phyloP scores from a whole-genome alignment of 2,329 filamentous ascomycete genomes.

The Phaeophleospora eucalypticola region DNA sequence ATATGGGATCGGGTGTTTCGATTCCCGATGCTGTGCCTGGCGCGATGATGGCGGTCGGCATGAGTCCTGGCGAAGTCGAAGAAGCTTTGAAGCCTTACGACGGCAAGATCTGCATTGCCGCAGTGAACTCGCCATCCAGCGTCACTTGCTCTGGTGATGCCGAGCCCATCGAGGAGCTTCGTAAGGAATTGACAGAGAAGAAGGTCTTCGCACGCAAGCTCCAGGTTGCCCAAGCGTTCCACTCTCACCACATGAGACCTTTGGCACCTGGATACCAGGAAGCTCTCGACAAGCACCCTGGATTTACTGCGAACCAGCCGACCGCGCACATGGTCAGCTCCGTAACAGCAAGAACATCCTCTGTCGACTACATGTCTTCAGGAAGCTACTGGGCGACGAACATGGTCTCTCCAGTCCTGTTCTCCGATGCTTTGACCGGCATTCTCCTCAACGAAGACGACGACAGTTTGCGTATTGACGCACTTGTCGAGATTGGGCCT shows the following conservation, averaged over 20 bases:
- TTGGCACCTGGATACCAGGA: neutral
- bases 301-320: neutral
- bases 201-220: slow-evolving; percentile 37
- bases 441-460: neutral
- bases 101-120: slow-evolving; percentile 3
- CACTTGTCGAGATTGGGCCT: slow-evolving; percentile 20
- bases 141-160: slow-evolving; percentile 45
- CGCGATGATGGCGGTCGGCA: slow-evolving; percentile 5
- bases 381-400: slow-evolving; percentile 47
- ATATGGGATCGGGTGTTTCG: too few relatives aligned
- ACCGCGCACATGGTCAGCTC: neutral
- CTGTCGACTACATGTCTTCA: too few relatives aligned
- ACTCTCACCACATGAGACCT: slow-evolving; percentile 35
- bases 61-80: slow-evolving; percentile 22
- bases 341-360: neutral
- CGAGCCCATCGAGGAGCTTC: slow-evolving; percentile 25
- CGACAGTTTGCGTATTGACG: slow-evolving; percentile 19
- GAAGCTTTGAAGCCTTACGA: slow-evolving; percentile 9
- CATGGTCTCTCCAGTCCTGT: slow-evolving; percentile 42
- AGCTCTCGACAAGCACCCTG: neutral
- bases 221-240: slow-evolving; percentile 41
- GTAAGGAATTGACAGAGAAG: slow-evolving; percentile 20
- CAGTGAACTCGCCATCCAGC: slow-evolving; percentile 38
- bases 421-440: slow-evolving; percentile 20
- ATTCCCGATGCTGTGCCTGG: neutral